A percentile compares a stretch with the other conserved stretches of the same genome.
Conservation (phyloP, 352 stramenopile genomes). For the Phytophthora podocarpi region DNA sequence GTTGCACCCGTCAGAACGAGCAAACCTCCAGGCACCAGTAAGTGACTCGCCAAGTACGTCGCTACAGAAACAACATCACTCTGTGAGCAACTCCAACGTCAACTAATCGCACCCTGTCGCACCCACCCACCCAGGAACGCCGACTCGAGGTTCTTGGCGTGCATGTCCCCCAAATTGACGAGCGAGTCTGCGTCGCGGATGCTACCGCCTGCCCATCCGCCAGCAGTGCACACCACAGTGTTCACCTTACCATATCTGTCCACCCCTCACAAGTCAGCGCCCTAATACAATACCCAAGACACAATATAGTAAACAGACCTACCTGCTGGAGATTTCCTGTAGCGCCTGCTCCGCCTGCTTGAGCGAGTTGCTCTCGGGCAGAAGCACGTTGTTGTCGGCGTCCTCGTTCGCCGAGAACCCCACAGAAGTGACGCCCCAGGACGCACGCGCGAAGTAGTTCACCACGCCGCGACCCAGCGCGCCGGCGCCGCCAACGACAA, state of each 20-base stretch:
- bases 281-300: background rate
- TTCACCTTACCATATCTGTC: slow-evolving; percentile 63
- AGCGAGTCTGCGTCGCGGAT: slow-evolving; percentile 71
- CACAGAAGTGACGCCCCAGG: slow-evolving; percentile 74
- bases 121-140: slow-evolving; percentile 64
- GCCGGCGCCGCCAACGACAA: slow-evolving; percentile 78
- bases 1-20: slow-evolving; percentile 86
- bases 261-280: background rate
- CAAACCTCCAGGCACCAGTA: slow-evolving; percentile 65
- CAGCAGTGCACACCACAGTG: slow-evolving; percentile 80
- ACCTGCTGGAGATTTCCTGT: slow-evolving; percentile 52
- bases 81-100: background rate
- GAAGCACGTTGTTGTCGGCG: slow-evolving; percentile 46
- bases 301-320: background rate
- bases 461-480: slow-evolving; percentile 76
- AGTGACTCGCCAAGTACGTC: slow-evolving; percentile 79
- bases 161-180: slow-evolving; percentile 71
- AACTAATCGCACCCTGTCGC: background rate
- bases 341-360: slow-evolving; percentile 58
- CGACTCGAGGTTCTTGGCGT: slow-evolving; percentile 83
- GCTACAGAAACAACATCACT: slow-evolving; percentile 39
- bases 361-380: slow-evolving; percentile 57
- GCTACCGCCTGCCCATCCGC: slow-evolving; percentile 80
- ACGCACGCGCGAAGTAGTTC: slow-evolving; percentile 57
- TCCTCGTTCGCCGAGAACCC: slow-evolving; percentile 73